Evolutionary conservation across 108 stramenopile species (phyloP).

Genomic region (Fistulifera pelliculosa): DNA sequence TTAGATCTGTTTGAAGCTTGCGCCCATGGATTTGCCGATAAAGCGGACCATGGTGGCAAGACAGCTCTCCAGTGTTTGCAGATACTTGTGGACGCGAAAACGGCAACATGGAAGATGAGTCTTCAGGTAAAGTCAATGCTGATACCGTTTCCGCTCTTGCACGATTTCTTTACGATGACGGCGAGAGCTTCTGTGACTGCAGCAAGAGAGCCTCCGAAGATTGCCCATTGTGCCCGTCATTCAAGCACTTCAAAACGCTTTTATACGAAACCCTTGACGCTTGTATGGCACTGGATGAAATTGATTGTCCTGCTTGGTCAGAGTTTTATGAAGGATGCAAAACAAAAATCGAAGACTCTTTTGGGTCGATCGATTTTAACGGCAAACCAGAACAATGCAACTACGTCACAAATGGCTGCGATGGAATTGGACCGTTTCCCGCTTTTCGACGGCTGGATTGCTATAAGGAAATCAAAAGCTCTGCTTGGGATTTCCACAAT

Average conservation of each 20-base stretch:
- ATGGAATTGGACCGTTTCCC: slow-evolving; percentile 70
- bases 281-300: slow-evolving; percentile 76
- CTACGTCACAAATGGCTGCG: slow-evolving; percentile 62
- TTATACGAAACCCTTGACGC: slow-evolving; percentile 83
- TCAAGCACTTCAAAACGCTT: slow-evolving; percentile 75
- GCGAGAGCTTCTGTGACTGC: slow-evolving; percentile 75
- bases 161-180: slow-evolving; percentile 51
- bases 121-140: slow-evolving; percentile 25
- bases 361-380: slow-evolving; percentile 43
- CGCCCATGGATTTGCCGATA: slow-evolving; percentile 53
- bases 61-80: slow-evolving; percentile 79
- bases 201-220: slow-evolving; percentile 35
- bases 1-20: slow-evolving; percentile 83
- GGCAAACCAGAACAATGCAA: slow-evolving; percentile 47
- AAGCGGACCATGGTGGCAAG: slow-evolving; percentile 53
- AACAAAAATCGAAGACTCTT: slow-evolving; percentile 46
- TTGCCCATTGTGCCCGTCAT: slow-evolving; percentile 64
- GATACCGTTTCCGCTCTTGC: slow-evolving; percentile 66
- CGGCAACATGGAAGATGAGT: slow-evolving; percentile 28
- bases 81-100: slow-evolving; percentile 59
- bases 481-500: slow-evolving; percentile 74
- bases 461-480: slow-evolving; percentile 42
- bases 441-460: slow-evolving; percentile 79
- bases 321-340: slow-evolving; percentile 77
- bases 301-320: slow-evolving; percentile 84